Base-by-base conservation (phyloP, 176 grass and related monocot species). In the Rhipidocladum racemiflorum region DNA sequence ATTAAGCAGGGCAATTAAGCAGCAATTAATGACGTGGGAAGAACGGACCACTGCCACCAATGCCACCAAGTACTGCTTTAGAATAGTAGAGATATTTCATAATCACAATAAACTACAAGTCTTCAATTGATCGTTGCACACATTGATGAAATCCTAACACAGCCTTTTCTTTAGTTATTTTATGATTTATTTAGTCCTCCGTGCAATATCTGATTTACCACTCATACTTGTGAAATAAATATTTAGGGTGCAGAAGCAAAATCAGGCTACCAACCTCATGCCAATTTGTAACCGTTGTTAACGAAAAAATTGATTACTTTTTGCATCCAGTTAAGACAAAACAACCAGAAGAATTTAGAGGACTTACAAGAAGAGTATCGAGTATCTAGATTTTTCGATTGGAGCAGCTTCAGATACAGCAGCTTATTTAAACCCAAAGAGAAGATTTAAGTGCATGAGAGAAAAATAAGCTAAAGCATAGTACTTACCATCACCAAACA, bases 341-440 rank as follows among this genome's bases (percentile, higher is more conserved):
- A 32, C 11, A 25, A 39, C 1, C 55, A 85, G 29, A 78, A 20
- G 32, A 29, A 36, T 61, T 69, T 56, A 21, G 44, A 70, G 34
- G 21, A 85, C 55, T 15, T 63, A 3, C 1, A 49, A 1, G 14
- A 50, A 39, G 15, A 10, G 15, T 60, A 29, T 60, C 10, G 15
- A 10, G 15, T 60, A 29, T 60, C 10, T 45, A 51, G 7, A 23
- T 11, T 7, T 67, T 68, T 20, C 27, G 5, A 16, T 44, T 77
- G 38, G 21, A 18, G 9, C 25, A 68, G 5, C 70, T 55, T 16
- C 3, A 40, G 36, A 27, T 7, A 46, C 18, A 74, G 2, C 28
- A 68, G 40, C 25, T 18, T 42, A 65, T 86, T 40, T 44, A 34
- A 64, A 54, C 73, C 65, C 56, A 80, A 67, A 65, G 8, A 39